phyloP scores from a whole-genome alignment of 345 rosid genomes.

The Salix caprea region DNA sequence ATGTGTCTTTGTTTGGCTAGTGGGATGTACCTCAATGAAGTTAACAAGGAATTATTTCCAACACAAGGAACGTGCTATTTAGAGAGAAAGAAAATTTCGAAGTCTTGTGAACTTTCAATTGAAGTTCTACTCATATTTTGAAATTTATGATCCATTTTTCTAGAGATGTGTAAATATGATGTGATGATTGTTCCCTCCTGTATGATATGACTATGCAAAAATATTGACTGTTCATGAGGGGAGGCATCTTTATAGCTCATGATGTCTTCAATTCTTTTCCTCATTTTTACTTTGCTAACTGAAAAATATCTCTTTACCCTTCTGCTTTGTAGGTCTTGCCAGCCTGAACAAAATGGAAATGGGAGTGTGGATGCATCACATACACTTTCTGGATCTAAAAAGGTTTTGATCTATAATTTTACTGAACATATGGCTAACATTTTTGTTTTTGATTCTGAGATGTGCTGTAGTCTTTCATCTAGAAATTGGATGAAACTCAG shows the following conservation, averaged over 20 bases:
- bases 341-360: constrained; percentile 36
- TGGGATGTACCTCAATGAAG: not conserved
- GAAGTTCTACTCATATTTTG: not conserved
- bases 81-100: not conserved
- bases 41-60: not conserved
- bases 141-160: not conserved
- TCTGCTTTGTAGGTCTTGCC: constrained; percentile 36
- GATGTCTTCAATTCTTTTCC: not conserved
- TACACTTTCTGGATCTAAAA: constrained; percentile 40
- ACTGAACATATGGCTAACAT: not conserved
- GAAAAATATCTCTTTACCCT: constrained; percentile 5
- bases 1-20: not conserved
- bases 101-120: not conserved
- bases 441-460: not conserved
- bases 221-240: not conserved
- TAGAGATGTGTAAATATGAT: not conserved
- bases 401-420: constrained; percentile 43
- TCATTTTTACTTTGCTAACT: constrained; percentile 3
- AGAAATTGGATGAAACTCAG: not conserved
- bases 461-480: not conserved
- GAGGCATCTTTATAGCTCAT: not conserved
- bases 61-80: not conserved
- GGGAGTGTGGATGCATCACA: constrained; percentile 36
- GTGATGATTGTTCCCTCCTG: not conserved
- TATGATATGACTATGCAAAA: not conserved